Evolutionary conservation across 2,329 filamentous ascomycete genomes (phyloP).

Genomic region (Aureobasidium zeae): DNA sequence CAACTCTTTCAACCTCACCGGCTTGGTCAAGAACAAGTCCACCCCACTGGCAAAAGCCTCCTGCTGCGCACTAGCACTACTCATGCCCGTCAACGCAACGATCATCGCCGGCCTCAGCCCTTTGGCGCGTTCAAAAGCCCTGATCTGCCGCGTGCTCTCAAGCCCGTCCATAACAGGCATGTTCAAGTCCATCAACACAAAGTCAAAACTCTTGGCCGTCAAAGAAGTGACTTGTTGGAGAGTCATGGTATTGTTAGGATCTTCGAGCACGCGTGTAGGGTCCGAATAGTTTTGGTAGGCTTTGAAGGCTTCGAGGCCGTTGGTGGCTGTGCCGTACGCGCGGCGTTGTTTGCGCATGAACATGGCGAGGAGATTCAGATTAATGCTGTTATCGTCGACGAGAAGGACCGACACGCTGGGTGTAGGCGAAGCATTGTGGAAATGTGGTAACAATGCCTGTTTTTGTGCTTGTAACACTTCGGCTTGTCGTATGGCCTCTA

Average conservation of each 20-base stretch:
- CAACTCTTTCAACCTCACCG: conserved; percentile 32
- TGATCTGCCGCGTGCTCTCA: conserved; percentile 9
- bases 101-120: conserved; percentile 19
- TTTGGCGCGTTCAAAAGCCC: conserved; percentile 11
- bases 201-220: conserved; percentile 22
- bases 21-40: conserved; percentile 27
- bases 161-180: conserved; percentile 16
- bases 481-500: not conserved
- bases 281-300: conserved; percentile 27
- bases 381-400: conserved; percentile 29
- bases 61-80: conserved; percentile 24
- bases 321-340: conserved; percentile 26
- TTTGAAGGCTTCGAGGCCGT: conserved; percentile 41
- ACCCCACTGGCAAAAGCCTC: conserved; percentile 25
- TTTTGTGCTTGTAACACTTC: not conserved
- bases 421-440: not conserved
- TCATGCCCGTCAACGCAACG: conserved; percentile 27
- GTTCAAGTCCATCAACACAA: conserved; percentile 38
- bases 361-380: conserved; percentile 22
- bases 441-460: not conserved
- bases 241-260: conserved; percentile 3
- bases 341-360: conserved; percentile 21
- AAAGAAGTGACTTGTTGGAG: not conserved
- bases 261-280: conserved; percentile 16
- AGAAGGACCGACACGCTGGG: conserved; percentile 20